These are phyloP conservation scores for Prunus persica DNA, from an alignment of 306 rosid genomes.

Conservation along the genomic window Prunus_persica_NCBIv2 NC_034016.1:11508501-11509000, in stretches of 20 bases:
- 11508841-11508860: background rate
- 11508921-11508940: too few relatives aligned
- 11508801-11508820: background rate
- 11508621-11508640: slow-evolving; percentile 47
- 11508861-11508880: too few relatives aligned
- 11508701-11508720: background rate
- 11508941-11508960: too few relatives aligned
- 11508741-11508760: background rate
- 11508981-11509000: too few relatives aligned
- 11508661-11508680: background rate
- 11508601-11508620: slow-evolving; percentile 58
- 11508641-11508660: slow-evolving; percentile 26
- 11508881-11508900: too few relatives aligned
- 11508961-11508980: too few relatives aligned
- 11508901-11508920: too few relatives aligned
- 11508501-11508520: slow-evolving; percentile 25
- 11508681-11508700: background rate
- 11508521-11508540: slow-evolving; percentile 37
- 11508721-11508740: background rate
- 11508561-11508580: slow-evolving; percentile 24
- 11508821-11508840: background rate
- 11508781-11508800: too few relatives aligned
- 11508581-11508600: slow-evolving; percentile 35
- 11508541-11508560: background rate
- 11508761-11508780: background rate